These are phyloP conservation scores for Suillus cothurnatus DNA, from an alignment of 768 basidiomycete genomes.

Conservation along the genomic window DNA sequence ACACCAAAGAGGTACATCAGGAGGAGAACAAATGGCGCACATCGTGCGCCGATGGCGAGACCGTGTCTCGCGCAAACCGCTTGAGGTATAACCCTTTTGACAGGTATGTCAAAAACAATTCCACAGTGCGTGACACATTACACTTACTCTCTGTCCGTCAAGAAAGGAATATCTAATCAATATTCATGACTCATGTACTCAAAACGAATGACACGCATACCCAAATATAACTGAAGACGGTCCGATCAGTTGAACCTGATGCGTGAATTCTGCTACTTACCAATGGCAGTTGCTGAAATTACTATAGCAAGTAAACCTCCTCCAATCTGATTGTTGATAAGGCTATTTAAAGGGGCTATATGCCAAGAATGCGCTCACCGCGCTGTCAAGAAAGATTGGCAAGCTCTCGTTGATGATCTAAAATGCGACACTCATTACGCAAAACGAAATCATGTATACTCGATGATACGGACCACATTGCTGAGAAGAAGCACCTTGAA, in stretches of 20 bases:
- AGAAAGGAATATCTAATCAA: neutral
- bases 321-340: slow-evolving; percentile 40
- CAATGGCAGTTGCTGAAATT: slow-evolving; percentile 63
- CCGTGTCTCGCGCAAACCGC: slow-evolving; percentile 80
- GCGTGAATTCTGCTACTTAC: slow-evolving; percentile 36
- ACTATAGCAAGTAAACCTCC: slow-evolving; percentile 77
- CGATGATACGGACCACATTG: slow-evolving; percentile 67
- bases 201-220: slow-evolving; percentile 41
- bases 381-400: slow-evolving; percentile 80
- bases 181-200: neutral
- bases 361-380: slow-evolving; percentile 35
- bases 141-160: slow-evolving; percentile 3
- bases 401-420: slow-evolving; percentile 83
- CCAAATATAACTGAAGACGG: slow-evolving; percentile 75
- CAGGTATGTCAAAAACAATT: neutral
- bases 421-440: neutral
- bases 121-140: neutral
- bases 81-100: slow-evolving; percentile 63
- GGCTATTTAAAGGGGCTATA: neutral
- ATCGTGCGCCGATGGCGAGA: slow-evolving; percentile 75
- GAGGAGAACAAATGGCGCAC: slow-evolving; percentile 70
- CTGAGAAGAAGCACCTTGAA: slow-evolving; percentile 78
- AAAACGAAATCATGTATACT: neutral
- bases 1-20: slow-evolving; percentile 67
- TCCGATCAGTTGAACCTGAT: slow-evolving; percentile 8